These are phyloP conservation scores for Cordyceps fumosorosea DNA, from an alignment of 2,329 filamentous ascomycete genomes.

Conservation along the genomic window DNA sequence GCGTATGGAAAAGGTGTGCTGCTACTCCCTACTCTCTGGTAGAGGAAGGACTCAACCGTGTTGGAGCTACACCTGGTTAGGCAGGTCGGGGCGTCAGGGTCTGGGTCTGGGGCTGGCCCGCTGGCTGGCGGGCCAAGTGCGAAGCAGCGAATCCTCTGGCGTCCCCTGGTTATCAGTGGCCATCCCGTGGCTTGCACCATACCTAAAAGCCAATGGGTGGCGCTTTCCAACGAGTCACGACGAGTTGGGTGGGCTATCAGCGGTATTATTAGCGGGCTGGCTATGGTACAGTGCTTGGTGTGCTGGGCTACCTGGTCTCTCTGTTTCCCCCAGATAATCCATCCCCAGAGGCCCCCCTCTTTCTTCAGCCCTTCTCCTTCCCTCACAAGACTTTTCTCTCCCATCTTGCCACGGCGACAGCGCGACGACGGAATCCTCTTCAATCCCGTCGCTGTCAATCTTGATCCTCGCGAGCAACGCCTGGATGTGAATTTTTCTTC, in stretches of 20 bases:
- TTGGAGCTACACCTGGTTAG: constrained; percentile 2
- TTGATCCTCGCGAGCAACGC: background rate
- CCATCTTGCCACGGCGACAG: background rate
- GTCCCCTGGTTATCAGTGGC: too few relatives aligned
- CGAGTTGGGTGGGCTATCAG: too few relatives aligned
- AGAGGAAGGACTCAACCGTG: background rate
- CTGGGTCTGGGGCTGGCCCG: too few relatives aligned
- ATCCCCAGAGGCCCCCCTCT: background rate
- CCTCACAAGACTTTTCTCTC: background rate
- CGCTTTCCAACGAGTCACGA: too few relatives aligned
- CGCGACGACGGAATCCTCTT: background rate
- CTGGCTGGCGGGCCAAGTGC: too few relatives aligned
- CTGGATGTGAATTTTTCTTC: too few relatives aligned
- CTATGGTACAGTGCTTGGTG: too few relatives aligned
- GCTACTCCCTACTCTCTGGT: too few relatives aligned
- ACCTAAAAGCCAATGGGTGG: too few relatives aligned
- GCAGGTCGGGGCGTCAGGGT: constrained; percentile 1
- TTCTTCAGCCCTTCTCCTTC: background rate
- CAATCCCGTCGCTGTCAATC: background rate
- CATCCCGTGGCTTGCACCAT: too few relatives aligned
- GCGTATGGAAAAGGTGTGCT: background rate
- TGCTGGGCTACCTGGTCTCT: background rate
- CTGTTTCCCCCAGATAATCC: background rate
- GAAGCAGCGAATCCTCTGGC: too few relatives aligned
- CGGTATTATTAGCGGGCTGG: too few relatives aligned